These are phyloP conservation scores for Chlorella sorokiniana DNA, from an alignment of 139 green algal species.

Conservation along the genomic window DNA sequence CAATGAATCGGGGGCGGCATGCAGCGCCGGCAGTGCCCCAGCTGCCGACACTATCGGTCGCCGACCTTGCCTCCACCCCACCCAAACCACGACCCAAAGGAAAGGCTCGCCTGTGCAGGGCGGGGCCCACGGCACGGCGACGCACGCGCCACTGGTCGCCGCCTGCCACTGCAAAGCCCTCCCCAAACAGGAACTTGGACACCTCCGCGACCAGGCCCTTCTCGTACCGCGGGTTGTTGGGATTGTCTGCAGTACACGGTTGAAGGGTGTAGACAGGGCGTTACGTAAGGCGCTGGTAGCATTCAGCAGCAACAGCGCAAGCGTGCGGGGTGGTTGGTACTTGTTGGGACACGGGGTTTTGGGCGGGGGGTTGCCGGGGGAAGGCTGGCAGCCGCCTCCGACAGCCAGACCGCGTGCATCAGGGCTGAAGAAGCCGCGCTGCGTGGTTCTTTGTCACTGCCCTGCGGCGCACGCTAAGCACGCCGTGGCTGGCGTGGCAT, in stretches of 20 bases:
- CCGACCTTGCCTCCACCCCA: too few species aligned
- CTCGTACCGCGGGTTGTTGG: slow-evolving; percentile 71
- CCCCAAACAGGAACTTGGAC: slow-evolving; percentile 95
- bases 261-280: neutral
- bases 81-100: neutral
- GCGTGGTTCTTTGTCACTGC: neutral
- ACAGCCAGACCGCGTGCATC: neutral
- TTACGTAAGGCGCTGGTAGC: neutral
- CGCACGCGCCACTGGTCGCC: slow-evolving; percentile 86
- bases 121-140: slow-evolving; percentile 85
- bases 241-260: slow-evolving; percentile 69
- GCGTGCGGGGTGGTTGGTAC: too few species aligned
- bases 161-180: slow-evolving; percentile 92
- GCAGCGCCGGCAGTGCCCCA: too few species aligned
- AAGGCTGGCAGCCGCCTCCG: neutral
- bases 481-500: too few species aligned
- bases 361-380: neutral
- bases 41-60: too few species aligned
- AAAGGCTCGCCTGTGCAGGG: slow-evolving; percentile 75
- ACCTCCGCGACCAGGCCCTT: slow-evolving; percentile 95
- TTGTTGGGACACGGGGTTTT: too few species aligned
- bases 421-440: neutral
- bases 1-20: too few species aligned
- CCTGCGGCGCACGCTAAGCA: too few species aligned
- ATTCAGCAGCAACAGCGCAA: neutral